Evolutionary conservation across 2,329 filamentous ascomycete species (phyloP).

Genomic region (Trichoderma guizhouense): DNA sequence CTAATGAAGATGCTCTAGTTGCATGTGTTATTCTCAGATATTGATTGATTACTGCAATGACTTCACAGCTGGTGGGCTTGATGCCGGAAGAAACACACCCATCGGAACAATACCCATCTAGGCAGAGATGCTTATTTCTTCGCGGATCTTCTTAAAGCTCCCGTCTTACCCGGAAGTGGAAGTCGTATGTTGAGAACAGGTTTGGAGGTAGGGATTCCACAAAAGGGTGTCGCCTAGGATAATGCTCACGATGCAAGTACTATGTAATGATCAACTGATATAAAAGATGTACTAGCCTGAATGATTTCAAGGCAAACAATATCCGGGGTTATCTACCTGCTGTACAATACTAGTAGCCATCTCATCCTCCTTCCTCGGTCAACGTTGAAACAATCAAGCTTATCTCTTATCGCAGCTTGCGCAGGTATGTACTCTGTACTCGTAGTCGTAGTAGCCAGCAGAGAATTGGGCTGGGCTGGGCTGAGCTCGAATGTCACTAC

Average conservation of each 20-base stretch:
- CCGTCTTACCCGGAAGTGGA: neutral
- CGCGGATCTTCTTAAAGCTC: neutral
- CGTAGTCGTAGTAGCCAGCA: too few species aligned
- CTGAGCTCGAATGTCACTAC: too few species aligned
- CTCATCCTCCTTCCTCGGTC: too few species aligned
- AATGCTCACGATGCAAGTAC: neutral
- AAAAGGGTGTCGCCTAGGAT: neutral
- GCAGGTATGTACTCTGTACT: neutral
- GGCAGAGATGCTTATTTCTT: neutral
- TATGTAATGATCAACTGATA: too few species aligned
- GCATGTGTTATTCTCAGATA: neutral
- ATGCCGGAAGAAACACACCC: neutral
- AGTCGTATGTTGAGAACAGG: neutral
- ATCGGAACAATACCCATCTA: neutral
- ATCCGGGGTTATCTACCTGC: too few species aligned
- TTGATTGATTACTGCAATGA: neutral
- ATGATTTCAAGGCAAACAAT: too few species aligned
- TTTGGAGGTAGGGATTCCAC: neutral
- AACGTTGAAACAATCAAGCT: neutral
- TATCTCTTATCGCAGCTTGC: conserved; percentile 16
- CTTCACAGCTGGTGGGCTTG: neutral
- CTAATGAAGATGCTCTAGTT: neutral
- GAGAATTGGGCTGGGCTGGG: too few species aligned
- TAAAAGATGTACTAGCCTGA: too few species aligned
- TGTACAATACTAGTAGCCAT: too few species aligned